Evolutionary conservation across 257 asterid genomes (phyloP).

Genomic region (Orobanche coerulescens): DNA sequence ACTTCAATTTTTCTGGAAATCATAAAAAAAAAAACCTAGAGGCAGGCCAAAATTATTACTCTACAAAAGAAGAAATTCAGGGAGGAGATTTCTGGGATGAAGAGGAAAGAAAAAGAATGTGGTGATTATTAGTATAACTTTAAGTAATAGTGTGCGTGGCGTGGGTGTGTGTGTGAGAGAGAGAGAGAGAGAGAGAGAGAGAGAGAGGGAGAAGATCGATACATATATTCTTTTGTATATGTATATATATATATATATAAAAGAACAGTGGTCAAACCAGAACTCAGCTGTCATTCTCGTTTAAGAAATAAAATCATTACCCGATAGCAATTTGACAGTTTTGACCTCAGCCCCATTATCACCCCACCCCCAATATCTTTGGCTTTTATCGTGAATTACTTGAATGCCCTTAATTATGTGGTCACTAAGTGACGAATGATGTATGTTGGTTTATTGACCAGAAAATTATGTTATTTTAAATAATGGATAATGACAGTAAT

Average conservation of each 20-base stretch:
- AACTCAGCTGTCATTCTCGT: conserved; percentile 25
- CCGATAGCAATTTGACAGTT: conserved; percentile 22
- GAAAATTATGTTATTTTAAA: neutral
- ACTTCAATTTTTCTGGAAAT: conserved; percentile 16
- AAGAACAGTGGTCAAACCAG: conserved; percentile 62
- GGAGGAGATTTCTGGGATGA: conserved; percentile 27
- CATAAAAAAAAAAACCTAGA: conserved; percentile 34
- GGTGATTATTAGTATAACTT: conserved; percentile 26
- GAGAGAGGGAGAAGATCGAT: conserved; percentile 6
- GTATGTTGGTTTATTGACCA: neutral
- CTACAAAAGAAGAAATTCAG: conserved; percentile 38
- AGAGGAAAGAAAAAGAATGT: conserved; percentile 22
- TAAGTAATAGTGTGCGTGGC: neutral
- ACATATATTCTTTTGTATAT: neutral
- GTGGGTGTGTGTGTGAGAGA: conserved; percentile 6
- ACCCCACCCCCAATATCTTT: neutral
- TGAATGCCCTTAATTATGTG: neutral
- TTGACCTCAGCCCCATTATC: conserved; percentile 24
- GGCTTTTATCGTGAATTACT: neutral
- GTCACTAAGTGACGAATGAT: neutral
- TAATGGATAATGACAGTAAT: no score
- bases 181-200: conserved; percentile 9
- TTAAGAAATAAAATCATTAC: conserved; percentile 23
- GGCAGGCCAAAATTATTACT: conserved; percentile 38
- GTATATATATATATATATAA: conserved; percentile 1